phyloP scores from a whole-genome alignment of 768 basidiomycete species.

The Galerina marginata region DNA sequence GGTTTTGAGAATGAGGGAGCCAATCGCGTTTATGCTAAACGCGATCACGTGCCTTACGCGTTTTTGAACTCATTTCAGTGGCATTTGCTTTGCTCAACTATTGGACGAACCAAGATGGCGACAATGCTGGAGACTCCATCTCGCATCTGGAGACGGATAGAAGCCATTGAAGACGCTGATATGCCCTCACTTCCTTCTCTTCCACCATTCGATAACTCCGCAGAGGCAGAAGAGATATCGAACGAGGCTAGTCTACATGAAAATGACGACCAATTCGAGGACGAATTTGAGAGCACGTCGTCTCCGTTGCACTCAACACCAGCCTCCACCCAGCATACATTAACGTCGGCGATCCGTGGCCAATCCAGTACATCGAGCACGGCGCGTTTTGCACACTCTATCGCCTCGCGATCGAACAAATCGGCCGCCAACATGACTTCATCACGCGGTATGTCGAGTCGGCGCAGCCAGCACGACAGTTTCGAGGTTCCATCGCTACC shows the following conservation, averaged over 20 bases:
- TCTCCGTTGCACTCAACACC: conserved; percentile 75
- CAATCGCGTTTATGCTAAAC: conserved; percentile 5
- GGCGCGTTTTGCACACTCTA: conserved; percentile 54
- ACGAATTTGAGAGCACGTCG: conserved; percentile 45
- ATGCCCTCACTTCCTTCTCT: conserved; percentile 85
- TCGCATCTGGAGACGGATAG: conserved; percentile 82
- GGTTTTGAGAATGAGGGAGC: no score
- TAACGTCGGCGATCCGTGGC: conserved; percentile 52
- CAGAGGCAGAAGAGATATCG: conserved; percentile 38
- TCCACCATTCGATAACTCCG: conserved; percentile 72
- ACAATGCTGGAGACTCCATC: conserved; percentile 80
- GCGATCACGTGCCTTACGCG: conserved; percentile 32
- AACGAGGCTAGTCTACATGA: conserved; percentile 31
- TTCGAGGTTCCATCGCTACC: conserved; percentile 70
- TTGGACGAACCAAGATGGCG: conserved; percentile 39
- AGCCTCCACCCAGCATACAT: conserved; percentile 49
- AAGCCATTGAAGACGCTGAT: conserved; percentile 73
- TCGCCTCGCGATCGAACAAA: conserved; percentile 56
- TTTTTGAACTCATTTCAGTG: conserved; percentile 2
- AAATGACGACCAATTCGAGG: conserved; percentile 44
- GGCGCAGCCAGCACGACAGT: conserved; percentile 46
- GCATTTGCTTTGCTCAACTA: neutral
- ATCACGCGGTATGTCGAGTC: conserved; percentile 36
- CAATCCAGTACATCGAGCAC: conserved; percentile 50
- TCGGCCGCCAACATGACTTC: conserved; percentile 45